Base-by-base conservation (phyloP, 441 rosid species). In the Isatis lusitanica region DNA sequence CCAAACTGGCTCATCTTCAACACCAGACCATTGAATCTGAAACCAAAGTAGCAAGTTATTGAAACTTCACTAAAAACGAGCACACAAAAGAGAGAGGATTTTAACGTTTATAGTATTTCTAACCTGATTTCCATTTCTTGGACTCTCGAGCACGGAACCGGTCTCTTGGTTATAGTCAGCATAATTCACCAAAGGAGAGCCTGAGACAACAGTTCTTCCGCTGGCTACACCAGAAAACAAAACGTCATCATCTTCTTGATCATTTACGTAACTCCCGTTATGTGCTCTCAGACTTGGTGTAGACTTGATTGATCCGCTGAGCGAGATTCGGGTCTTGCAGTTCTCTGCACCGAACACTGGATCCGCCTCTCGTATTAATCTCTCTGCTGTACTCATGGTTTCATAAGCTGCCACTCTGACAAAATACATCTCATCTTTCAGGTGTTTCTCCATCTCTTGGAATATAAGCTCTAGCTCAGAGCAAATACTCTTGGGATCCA, bases 401-500 rank as follows among this genome's bases (percentile, higher is more conserved):
- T 92, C 98, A 72, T 76, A 83, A 76, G 98, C 98, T 69, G 97
- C 97, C 52, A 87, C 90, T 76, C 81, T 87, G 60, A 96, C 98
- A 75, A 65, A 86, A 66, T 95, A 85, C 92, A 86, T 86, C 68
- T 83, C 83, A 82, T 96, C 98, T 17, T 85, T 84, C 71, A 85
- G 87, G 66, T 87, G 87, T 64, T 86, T 91, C 83, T 80, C 95
- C 97, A 94, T 90, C 84, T 90, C 97, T 65, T 79, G 80, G 9
- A 79, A 78, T 66, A 96, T 84, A 82, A 82, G 77, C 66, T 86
- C 90, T 46, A 89, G 79, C 84, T 88, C 94, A 0, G 98, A 90
- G 79, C 15, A 79, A 57, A 90, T 77, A 78, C 97, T 92, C 81
- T 96, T 90, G 16, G 86, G 87, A 75, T 96, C 89, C 81, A 96